Percentiles rank a stretch among this genome's conserved stretches.
Conservation (phyloP, 1,284 basidiomycete genomes). For the Agroathelia rolfsii region DNA sequence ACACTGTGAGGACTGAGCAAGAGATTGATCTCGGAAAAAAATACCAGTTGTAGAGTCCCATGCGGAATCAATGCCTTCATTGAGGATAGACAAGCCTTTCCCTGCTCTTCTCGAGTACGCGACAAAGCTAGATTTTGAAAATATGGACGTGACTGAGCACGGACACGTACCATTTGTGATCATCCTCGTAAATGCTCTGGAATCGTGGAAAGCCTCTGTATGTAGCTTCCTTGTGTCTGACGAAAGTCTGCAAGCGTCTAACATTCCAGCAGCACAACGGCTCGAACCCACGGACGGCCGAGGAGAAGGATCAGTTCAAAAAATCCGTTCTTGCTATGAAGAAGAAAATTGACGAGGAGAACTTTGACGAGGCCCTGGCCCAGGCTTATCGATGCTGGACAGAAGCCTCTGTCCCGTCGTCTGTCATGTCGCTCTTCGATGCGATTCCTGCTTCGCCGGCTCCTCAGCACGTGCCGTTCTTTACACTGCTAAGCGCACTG, state of each 20-base stretch:
- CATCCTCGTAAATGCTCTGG: slow-evolving; percentile 75
- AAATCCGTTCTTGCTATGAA: slow-evolving; percentile 46
- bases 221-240: slow-evolving; percentile 16
- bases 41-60: slow-evolving; percentile 84
- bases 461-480: slow-evolving; percentile 58
- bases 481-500: slow-evolving; percentile 79
- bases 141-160: slow-evolving; percentile 79
- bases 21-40: slow-evolving; percentile 19
- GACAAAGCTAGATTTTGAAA: slow-evolving; percentile 57
- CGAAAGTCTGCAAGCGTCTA: background rate
- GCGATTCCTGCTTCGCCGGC: slow-evolving; percentile 24
- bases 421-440: slow-evolving; percentile 40
- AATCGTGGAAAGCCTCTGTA: slow-evolving; percentile 71
- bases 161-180: slow-evolving; percentile 82
- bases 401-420: slow-evolving; percentile 47
- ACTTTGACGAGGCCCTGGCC: slow-evolving; percentile 87
- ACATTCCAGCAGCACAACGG: slow-evolving; percentile 46
- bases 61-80: slow-evolving; percentile 73
- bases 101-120: slow-evolving; percentile 70
- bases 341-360: slow-evolving; percentile 82
- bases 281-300: slow-evolving; percentile 47
- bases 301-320: slow-evolving; percentile 78
- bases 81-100: slow-evolving; percentile 87
- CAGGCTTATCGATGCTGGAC: slow-evolving; percentile 74
- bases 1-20: slow-evolving; percentile 5